Base-by-base conservation (phyloP, 768 basidiomycete genomes). In the Mycena sanguinolenta region DNA sequence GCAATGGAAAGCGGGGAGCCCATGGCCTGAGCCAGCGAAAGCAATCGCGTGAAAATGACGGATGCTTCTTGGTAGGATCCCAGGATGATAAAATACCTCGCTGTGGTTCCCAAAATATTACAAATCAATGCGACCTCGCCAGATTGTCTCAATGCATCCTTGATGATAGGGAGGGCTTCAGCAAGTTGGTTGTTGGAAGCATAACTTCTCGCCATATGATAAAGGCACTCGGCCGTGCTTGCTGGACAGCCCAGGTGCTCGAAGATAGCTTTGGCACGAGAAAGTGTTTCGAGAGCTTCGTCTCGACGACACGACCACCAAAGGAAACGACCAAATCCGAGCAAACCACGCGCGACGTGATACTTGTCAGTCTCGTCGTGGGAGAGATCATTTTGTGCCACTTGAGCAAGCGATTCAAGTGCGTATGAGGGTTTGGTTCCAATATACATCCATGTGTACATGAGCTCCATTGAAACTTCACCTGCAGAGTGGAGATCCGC, bases 171-270 rank as follows among this genome's bases (percentile, higher is more conserved):
- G 23, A 64, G 62, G 4, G 59, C 73, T 50, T 66, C 27, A 12
- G 32, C 10, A 21, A 65, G 59, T 50, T 70, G 2, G 4, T 62
- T 14, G 27, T n/a, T 34, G 14, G 19, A 25, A 30, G 34, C 46
- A 28, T 61, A 58, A 21, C 8, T 27, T 25, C 62, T 52, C 25
- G 58, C 68, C 28, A 69, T 57, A 12, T 32, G 23, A 17, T n/a
- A 34, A 30, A 73, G 71, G 38, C 71, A 72, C 21, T 63, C 58
- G 10, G 70, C 66, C 12, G 68, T 61, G 34, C 70, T 66, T 27
- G 65, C 55, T 27, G 69, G 46, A 52, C 66, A 42, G 19, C 59
- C 49, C 1, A 72, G 25, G 2, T 63, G 17, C 55, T 63, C 62
- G 21, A 75, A 72, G 32, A 66, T 60, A 1, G 13, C 23, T 34